phyloP scores from a whole-genome alignment of 208 protist species.

The Lotmaria passim region DNA sequence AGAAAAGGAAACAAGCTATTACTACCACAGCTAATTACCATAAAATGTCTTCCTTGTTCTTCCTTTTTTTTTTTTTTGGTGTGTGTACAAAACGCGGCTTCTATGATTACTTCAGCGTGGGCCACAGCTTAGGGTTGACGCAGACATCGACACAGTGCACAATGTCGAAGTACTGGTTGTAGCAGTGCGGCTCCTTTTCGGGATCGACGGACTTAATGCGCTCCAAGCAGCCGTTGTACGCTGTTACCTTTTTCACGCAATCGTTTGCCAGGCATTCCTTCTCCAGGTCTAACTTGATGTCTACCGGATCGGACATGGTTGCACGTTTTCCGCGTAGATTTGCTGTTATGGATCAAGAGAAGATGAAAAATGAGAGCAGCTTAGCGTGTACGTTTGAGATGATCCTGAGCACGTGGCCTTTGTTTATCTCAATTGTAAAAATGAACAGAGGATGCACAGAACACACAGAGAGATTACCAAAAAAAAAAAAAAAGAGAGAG shows the following conservation, averaged over 20 bases:
- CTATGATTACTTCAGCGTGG: slow-evolving; percentile 62
- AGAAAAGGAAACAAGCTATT: background rate
- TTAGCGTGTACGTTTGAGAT: background rate
- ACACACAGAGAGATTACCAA: background rate
- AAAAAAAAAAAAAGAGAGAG: background rate
- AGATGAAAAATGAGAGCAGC: background rate
- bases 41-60: background rate
- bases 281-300: slow-evolving; percentile 82
- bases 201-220: slow-evolving; percentile 68
- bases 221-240: slow-evolving; percentile 78
- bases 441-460: background rate
- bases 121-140: slow-evolving; percentile 80
- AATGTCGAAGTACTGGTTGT: slow-evolving; percentile 82
- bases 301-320: slow-evolving; percentile 64
- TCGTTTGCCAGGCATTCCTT: slow-evolving; percentile 71
- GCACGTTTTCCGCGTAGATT: background rate
- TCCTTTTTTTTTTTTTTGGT: background rate
- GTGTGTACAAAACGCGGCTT: too few species aligned
- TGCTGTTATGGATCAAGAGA: background rate
- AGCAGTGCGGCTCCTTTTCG: slow-evolving; percentile 79
- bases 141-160: slow-evolving; percentile 85
- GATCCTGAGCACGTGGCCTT: background rate
- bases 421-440: background rate
- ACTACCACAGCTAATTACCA: background rate
- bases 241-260: slow-evolving; percentile 64